Evolutionary conservation across 1,139 yeast genomes (phyloP), one percentile per base, ranked within the genome.

Genomic region (Fermentozyma sake): DNA sequence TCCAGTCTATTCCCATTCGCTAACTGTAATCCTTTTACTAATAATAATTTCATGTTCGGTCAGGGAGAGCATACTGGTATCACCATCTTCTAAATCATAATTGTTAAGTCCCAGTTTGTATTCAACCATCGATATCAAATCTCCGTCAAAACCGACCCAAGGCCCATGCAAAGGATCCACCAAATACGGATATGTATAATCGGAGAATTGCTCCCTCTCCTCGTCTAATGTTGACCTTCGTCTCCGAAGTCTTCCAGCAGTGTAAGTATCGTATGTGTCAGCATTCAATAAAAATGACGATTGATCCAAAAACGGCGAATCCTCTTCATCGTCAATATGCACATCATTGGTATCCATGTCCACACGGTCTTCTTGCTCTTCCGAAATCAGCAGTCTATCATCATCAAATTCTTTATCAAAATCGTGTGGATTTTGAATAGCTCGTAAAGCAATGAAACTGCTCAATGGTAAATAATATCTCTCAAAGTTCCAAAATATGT

Each of bases 361-460:
- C 7, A 22, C 22, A 6, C 14, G 18, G 7, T 16, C 29, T 7
- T 32, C 37, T 18, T 24, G 31, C 9, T 34, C 39, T n/a, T 30
- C 19, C 10, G 29, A 18, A 12, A 35, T 24, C 39, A 36, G 37
- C 43, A 36, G 41, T 12, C 35, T 24, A 10, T 18, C 22, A 27
- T 63, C 69, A 31, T 64, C 68, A 41, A 64, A 65, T 24, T 63
- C 70, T 29, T 57, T 56, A 30, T 65, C 72, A 34, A 56, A 65
- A 29, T 59, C 56, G 24, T 46, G 44, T 1, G 69, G 69, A 32
- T 63, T 64, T 37, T 68, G 69, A 20, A 78, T 73, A 4, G 84
- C 78, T 39, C 79, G 66, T 39, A 78, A 58, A 0, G 85, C 84
- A 41, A 78, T 77, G 42, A 75, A 78, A 27, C 62, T 66, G 28